A percentile compares a stretch with the other conserved stretches of the same genome.
Conservation (phyloP, 441 rosid species). For the Capsella rubella region DNA sequence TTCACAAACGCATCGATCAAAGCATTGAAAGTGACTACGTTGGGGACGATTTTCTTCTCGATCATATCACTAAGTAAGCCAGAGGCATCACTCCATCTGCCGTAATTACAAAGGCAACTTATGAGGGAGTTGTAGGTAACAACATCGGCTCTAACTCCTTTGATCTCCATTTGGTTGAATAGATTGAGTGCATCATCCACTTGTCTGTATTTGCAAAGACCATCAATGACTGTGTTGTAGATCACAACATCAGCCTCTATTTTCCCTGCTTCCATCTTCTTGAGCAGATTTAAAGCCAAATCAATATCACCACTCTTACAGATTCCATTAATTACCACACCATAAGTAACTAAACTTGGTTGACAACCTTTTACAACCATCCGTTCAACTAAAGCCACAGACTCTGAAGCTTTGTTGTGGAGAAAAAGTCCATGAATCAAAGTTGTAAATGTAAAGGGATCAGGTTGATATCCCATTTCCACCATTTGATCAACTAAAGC, state of each 20-base stretch:
- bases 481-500: background rate
- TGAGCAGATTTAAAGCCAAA: background rate
- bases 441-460: background rate
- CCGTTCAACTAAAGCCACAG: background rate
- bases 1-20: conserved; percentile 16
- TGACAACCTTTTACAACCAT: background rate
- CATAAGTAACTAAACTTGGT: background rate
- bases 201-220: background rate
- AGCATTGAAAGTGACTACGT: conserved; percentile 16
- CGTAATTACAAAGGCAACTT: conserved; percentile 21
- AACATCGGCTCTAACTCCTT: conserved; percentile 12
- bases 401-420: too few relatives aligned
- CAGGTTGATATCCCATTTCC: background rate
- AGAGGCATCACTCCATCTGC: conserved; percentile 19
- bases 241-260: background rate
- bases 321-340: background rate
- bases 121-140: conserved; percentile 20
- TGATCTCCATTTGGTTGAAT: background rate
- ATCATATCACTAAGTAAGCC: conserved; percentile 13
- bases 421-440: too few relatives aligned
- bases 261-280: background rate
- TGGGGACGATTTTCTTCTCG: background rate
- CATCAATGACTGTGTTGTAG: background rate
- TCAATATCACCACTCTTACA: background rate
- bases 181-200: background rate